A percentile compares a stretch with the other conserved stretches of the same genome.
These are phyloP conservation scores for Cyberlindnera sargentensis DNA, from an alignment of 805 yeast genomes.

Conservation along the genomic window DNA sequence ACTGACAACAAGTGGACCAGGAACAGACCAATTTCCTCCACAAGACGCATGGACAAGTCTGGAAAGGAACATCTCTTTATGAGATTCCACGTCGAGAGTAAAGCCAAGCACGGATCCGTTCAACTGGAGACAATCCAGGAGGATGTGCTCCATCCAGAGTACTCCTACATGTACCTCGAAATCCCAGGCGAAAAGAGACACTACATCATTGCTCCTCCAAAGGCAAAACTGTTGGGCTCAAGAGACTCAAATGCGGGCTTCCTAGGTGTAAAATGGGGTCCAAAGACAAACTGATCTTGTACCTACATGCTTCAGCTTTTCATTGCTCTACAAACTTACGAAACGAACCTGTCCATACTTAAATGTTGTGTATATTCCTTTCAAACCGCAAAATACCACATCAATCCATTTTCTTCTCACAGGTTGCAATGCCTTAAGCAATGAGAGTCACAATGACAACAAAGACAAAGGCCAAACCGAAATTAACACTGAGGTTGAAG, in stretches of 20 bases:
- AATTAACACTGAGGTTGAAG: slow-evolving; percentile 3
- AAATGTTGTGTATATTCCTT: slow-evolving; percentile 1
- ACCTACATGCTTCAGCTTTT: no score
- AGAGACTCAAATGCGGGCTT: slow-evolving; percentile 46
- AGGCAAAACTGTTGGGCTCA: slow-evolving; percentile 32
- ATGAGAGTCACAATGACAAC: slow-evolving; percentile 2
- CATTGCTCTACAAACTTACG: not conserved
- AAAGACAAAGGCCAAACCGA: slow-evolving; percentile 4
- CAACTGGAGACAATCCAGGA: slow-evolving; percentile 73
- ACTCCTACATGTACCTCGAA: slow-evolving; percentile 68
- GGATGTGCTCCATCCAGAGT: slow-evolving; percentile 57
- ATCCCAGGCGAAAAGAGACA: slow-evolving; percentile 63
- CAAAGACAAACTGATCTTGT: slow-evolving; percentile 40
- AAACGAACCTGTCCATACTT: no score
- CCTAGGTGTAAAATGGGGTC: slow-evolving; percentile 84
- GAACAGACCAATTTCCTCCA: slow-evolving; percentile 75
- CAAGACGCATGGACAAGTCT: slow-evolving; percentile 58
- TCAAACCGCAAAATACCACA: not conserved
- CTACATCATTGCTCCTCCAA: slow-evolving; percentile 62
- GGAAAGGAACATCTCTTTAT: slow-evolving; percentile 77
- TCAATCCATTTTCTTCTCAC: not conserved
- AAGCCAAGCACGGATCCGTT: slow-evolving; percentile 57
- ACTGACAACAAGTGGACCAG: slow-evolving; percentile 75
- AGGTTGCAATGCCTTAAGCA: not conserved
- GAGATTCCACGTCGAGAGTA: slow-evolving; percentile 83